Percentiles rank a stretch among this genome's conserved stretches.
phyloP scores from a whole-genome alignment of 805 yeast species.

The Nakazawaea anatomiae region DNA sequence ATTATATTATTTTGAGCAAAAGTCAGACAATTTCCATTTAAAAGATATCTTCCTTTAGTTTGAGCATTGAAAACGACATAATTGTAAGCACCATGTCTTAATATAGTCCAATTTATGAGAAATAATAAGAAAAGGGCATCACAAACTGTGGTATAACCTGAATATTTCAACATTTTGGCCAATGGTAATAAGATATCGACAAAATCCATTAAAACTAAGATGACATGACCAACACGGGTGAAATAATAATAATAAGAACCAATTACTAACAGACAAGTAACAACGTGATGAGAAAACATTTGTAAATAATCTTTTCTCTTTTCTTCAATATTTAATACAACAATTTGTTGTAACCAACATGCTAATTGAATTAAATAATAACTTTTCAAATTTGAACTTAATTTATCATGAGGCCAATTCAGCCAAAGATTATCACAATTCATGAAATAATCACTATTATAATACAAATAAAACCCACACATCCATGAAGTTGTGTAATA shows the following conservation, averaged over 20 bases:
- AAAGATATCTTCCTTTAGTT: conserved; percentile 35
- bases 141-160: conserved; percentile 54
- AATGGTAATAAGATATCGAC: conserved; percentile 67
- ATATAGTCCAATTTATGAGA: conserved; percentile 59
- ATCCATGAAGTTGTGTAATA: conserved; percentile 53
- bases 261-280: conserved; percentile 59
- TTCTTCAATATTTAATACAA: conserved; percentile 72
- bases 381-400: conserved; percentile 47
- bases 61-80: conserved; percentile 58
- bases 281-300: conserved; percentile 85
- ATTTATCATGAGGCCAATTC: conserved; percentile 69
- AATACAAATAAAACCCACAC: conserved; percentile 54
- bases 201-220: conserved; percentile 75
- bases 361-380: conserved; percentile 73
- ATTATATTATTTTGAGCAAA: conserved; percentile 14
- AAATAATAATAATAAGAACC: conserved; percentile 74
- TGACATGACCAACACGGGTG: conserved; percentile 72
- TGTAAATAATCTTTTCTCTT: conserved; percentile 78
- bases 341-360: conserved; percentile 75
- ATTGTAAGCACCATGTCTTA: conserved; percentile 72
- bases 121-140: conserved; percentile 67
- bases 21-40: conserved; percentile 38
- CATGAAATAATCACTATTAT: conserved; percentile 51
- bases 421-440: conserved; percentile 53
- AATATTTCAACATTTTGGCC: conserved; percentile 75